Conservation (phyloP, 768 basidiomycete species). For the Termitomyces sp. region DNA sequence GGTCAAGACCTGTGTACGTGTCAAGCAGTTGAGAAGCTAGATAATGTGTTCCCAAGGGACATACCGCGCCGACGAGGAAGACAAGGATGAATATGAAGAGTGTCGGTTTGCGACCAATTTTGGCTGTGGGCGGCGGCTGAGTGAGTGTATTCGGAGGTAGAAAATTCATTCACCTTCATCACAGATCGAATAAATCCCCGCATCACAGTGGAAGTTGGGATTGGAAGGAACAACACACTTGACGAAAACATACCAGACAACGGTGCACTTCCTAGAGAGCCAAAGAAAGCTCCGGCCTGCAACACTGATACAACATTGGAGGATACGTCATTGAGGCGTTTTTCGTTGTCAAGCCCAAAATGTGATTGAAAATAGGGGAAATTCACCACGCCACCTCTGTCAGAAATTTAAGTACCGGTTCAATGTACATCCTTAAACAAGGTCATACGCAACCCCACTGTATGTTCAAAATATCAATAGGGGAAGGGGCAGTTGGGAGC, state of each 20-base stretch:
- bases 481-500: neutral
- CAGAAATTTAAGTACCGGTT: neutral
- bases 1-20: slow-evolving; percentile 55
- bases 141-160: neutral
- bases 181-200: neutral
- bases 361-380: slow-evolving; percentile 52
- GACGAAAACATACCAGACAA: slow-evolving; percentile 50
- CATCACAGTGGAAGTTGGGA: neutral
- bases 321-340: slow-evolving; percentile 46
- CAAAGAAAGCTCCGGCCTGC: slow-evolving; percentile 87
- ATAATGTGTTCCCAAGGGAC: slow-evolving; percentile 11
- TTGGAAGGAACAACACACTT: neutral
- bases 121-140: slow-evolving; percentile 32
- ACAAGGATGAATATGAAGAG: slow-evolving; percentile 57
- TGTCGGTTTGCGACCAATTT: slow-evolving; percentile 66
- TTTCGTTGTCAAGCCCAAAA: slow-evolving; percentile 51
- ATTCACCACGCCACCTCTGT: slow-evolving; percentile 14
- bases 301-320: slow-evolving; percentile 86
- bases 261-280: slow-evolving; percentile 60
- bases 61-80: slow-evolving; percentile 71
- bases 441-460: slow-evolving; percentile 18
- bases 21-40: neutral
- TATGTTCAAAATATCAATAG: too few relatives aligned
- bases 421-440: neutral
- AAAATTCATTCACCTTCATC: neutral